phyloP scores from a whole-genome alignment of 2,329 filamentous ascomycete genomes.

The Sporothrix mexicana region DNA sequence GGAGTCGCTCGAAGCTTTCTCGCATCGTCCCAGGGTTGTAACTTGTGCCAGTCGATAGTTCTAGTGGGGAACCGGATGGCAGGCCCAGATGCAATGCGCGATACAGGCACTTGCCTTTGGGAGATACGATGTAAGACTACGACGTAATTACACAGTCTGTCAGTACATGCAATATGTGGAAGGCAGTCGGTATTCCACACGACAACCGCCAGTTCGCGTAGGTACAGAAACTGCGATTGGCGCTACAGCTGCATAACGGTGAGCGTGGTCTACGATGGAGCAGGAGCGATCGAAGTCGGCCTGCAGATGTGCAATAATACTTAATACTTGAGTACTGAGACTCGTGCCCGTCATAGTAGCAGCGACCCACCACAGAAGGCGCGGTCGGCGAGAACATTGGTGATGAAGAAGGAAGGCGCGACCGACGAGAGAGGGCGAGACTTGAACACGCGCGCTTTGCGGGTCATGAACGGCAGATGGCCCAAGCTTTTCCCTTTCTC shows the following conservation, averaged over 20 bases:
- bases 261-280: not conserved
- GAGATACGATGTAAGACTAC: too few relatives aligned
- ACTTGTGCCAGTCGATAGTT: not conserved
- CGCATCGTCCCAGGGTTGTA: constrained; percentile 1
- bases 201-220: not conserved
- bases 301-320: too few relatives aligned
- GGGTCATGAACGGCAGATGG: constrained; percentile 36
- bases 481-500: constrained; percentile 38
- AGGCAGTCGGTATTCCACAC: not conserved
- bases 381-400: not conserved
- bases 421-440: constrained; percentile 10
- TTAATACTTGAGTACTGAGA: too few relatives aligned
- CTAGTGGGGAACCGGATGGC: constrained; percentile 5
- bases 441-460: constrained; percentile 17
- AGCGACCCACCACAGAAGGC: not conserved
- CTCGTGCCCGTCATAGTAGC: too few relatives aligned
- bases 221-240: not conserved
- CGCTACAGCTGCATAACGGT: not conserved
- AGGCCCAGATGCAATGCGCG: not conserved
- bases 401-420: constrained; percentile 14
- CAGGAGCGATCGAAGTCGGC: not conserved
- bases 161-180: not conserved
- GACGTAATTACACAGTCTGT: too few relatives aligned
- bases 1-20: constrained; percentile 5
- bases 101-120: not conserved